A percentile compares a stretch with the other conserved stretches of the same genome.
Conservation (phyloP, 1,284 basidiomycete genomes). For the Ganoderma lingzhi region DNA sequence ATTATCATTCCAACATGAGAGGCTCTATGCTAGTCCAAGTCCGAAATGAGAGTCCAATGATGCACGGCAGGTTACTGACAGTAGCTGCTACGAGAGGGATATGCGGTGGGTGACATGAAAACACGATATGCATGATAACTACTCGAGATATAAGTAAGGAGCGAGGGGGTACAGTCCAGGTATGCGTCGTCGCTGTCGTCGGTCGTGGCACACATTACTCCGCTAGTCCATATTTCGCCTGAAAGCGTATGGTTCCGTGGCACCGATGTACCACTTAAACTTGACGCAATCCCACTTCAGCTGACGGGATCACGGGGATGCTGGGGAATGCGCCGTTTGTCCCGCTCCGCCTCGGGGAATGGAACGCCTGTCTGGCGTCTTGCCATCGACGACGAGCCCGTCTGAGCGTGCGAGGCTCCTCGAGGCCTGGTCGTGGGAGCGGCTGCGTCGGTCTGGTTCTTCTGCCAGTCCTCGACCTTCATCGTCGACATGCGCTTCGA, state of each 20-base stretch:
- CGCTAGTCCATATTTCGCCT: constrained; percentile 27
- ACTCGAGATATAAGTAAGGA: constrained; percentile 11
- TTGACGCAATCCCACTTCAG: constrained; percentile 17
- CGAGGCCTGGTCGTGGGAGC: constrained; percentile 43
- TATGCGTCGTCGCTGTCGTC: constrained; percentile 7
- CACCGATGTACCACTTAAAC: constrained; percentile 9
- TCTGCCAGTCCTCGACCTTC: constrained; percentile 87
- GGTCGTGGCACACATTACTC: constrained; percentile 30
- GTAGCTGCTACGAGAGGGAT: constrained; percentile 1
- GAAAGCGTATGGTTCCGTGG: neutral
- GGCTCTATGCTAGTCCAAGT: constrained; percentile 31
- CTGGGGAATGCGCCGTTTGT: constrained; percentile 39
- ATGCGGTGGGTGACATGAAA: constrained; percentile 3
- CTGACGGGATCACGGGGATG: constrained; percentile 35
- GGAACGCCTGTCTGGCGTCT: constrained; percentile 43
- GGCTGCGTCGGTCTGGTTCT: constrained; percentile 61
- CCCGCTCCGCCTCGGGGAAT: constrained; percentile 43
- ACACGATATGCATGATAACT: constrained; percentile 9
- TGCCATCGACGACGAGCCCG: constrained; percentile 37
- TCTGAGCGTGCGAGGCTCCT: constrained; percentile 21
- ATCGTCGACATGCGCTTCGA: constrained; percentile 73
- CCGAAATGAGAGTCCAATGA: constrained; percentile 30
- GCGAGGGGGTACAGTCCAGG: constrained; percentile 11
- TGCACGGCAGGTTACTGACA: constrained; percentile 18
- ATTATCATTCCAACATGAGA: constrained; percentile 27